Evolutionary conservation across 305 asterid genomes (phyloP).

Genomic region (Fraxinus sp.): DNA sequence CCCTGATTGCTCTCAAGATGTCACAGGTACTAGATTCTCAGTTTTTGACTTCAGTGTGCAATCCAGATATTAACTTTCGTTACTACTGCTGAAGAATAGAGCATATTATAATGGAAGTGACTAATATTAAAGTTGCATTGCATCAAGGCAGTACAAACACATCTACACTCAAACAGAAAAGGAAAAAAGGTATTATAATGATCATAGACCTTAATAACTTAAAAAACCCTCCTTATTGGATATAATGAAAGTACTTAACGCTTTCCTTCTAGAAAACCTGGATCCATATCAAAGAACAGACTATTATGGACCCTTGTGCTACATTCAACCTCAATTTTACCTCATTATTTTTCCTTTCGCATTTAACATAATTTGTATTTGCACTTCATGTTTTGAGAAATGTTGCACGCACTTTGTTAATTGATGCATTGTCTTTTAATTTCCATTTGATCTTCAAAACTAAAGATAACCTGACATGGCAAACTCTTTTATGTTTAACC

Average conservation of each 20-base stretch:
- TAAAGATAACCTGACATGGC: not conserved
- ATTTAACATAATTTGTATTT: not conserved
- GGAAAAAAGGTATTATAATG: not conserved
- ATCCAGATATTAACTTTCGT: not conserved
- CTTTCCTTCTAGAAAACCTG: not conserved
- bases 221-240: not conserved
- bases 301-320: not conserved
- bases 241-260: not conserved
- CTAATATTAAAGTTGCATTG: not conserved
- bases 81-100: not conserved
- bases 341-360: not conserved
- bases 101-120: not conserved
- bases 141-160: not conserved
- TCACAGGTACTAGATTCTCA: slow-evolving; percentile 42
- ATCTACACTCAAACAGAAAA: not conserved
- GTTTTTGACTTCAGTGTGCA: not conserved
- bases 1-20: slow-evolving; percentile 40
- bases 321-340: not conserved
- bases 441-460: not conserved
- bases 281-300: not conserved
- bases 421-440: not conserved
- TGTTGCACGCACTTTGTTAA: not conserved
- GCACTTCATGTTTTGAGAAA: not conserved
- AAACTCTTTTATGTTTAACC: not conserved
- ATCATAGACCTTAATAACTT: not conserved